Evolutionary conservation across 176 grass and related monocot species (phyloP).

Genomic region (Carex parvula): DNA sequence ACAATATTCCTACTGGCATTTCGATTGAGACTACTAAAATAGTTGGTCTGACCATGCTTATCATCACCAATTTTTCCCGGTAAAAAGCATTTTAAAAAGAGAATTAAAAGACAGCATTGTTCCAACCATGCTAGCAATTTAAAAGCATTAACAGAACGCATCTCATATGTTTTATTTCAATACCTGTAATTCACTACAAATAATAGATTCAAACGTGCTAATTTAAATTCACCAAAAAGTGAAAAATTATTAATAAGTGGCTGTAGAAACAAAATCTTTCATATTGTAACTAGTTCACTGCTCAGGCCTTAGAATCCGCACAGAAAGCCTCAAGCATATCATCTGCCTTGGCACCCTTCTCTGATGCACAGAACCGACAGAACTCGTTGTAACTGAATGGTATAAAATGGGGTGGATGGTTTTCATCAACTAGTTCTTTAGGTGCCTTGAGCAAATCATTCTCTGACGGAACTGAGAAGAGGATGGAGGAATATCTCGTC

Average conservation of each 20-base stretch:
- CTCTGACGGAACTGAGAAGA: conserved; percentile 47
- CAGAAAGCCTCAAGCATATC: conserved; percentile 16
- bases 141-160: neutral
- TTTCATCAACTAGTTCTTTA: conserved; percentile 49
- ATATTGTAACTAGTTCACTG: neutral
- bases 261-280: conserved; percentile 11
- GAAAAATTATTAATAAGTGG: neutral
- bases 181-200: neutral
- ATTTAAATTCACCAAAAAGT: neutral
- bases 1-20: neutral
- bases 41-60: neutral
- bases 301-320: neutral
- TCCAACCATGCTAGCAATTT: neutral
- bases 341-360: conserved; percentile 32
- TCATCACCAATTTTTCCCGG: neutral
- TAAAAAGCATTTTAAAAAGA: neutral
- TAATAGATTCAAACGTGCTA: neutral
- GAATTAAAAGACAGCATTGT: no score
- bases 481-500: conserved; percentile 49
- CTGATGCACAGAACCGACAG: conserved; percentile 34
- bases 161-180: neutral
- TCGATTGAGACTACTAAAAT: neutral
- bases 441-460: conserved; percentile 19
- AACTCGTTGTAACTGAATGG: conserved; percentile 30
- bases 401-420: conserved; percentile 54